Percentiles rank a stretch among this genome's conserved stretches.
Conservation (phyloP, 2,329 filamentous ascomycete species). For the Diaporthe destruens region DNA sequence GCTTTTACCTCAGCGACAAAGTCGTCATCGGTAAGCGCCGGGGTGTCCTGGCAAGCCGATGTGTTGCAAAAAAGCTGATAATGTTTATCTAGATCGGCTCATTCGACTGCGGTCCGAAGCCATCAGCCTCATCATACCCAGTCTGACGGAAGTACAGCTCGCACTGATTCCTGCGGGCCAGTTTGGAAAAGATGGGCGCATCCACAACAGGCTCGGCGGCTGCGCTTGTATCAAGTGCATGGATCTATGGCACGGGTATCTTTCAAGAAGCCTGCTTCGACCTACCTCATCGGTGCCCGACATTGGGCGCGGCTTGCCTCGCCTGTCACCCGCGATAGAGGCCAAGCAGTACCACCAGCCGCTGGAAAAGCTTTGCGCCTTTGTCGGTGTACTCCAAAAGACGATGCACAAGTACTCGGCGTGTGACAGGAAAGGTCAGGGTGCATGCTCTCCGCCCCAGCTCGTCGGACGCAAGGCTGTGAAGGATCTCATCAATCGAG, state of each 20-base stretch:
- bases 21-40: background rate
- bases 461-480: background rate
- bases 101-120: background rate
- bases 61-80: background rate
- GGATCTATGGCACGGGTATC: background rate
- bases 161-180: background rate
- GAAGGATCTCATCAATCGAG: background rate
- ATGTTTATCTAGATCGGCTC: background rate
- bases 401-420: background rate
- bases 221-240: background rate
- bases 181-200: background rate
- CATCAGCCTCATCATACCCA: background rate
- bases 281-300: background rate
- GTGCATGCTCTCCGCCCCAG: background rate
- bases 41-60: no score
- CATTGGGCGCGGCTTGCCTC: background rate
- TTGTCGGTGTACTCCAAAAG: background rate
- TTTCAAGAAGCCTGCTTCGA: background rate
- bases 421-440: background rate
- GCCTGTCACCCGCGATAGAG: background rate
- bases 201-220: background rate
- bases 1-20: background rate
- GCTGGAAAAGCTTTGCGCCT: background rate
- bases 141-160: background rate
- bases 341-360: background rate